Conservation (phyloP, 306 rosid species). For the Rosa persica region DNA sequence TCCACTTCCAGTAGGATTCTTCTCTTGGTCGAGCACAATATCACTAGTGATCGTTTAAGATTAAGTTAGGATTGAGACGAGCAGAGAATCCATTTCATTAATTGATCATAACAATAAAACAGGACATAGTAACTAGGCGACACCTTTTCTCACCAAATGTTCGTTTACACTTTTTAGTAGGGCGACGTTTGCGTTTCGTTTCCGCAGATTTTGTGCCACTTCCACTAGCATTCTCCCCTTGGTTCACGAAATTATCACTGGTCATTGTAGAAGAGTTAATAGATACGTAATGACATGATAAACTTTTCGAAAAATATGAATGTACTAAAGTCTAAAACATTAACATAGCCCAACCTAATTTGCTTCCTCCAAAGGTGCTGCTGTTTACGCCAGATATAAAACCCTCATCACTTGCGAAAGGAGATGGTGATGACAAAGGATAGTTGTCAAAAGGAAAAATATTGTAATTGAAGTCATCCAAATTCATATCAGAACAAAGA, state of each 20-base stretch:
- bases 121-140: background rate
- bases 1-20: background rate
- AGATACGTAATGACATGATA: background rate
- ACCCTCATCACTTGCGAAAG: background rate
- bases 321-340: background rate
- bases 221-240: background rate
- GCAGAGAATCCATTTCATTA: background rate
- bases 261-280: background rate
- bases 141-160: background rate
- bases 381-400: background rate
- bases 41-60: background rate
- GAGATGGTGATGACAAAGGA: background rate
- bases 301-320: background rate
- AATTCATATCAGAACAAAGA: background rate
- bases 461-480: background rate
- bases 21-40: background rate
- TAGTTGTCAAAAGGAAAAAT: background rate
- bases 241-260: background rate
- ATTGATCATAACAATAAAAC: background rate
- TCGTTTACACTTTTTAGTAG: background rate
- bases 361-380: background rate
- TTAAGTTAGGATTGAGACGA: background rate
- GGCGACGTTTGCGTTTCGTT: background rate
- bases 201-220: background rate
- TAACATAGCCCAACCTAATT: background rate